A percentile compares a stretch with the other conserved stretches of the same genome.
phyloP scores from a whole-genome alignment of 306 rosid species.

The Trichosanthes cucumerina region DNA sequence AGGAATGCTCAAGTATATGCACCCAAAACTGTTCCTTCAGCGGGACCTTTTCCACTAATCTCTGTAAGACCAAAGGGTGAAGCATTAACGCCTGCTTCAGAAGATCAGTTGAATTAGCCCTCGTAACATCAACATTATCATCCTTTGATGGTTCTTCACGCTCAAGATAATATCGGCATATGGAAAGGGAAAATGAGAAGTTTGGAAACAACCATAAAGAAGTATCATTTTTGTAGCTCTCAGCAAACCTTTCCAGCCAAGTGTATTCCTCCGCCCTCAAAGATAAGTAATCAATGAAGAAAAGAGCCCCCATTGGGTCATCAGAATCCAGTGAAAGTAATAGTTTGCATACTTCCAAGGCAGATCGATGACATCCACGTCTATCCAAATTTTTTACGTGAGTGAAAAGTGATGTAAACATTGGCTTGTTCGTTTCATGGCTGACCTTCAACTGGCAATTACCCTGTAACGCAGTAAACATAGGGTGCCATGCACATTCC shows the following conservation, averaged over 20 bases:
- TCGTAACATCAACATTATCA: slow-evolving; percentile 23
- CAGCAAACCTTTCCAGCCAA: slow-evolving; percentile 84
- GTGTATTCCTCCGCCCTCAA: slow-evolving; percentile 85
- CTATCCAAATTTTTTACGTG: slow-evolving; percentile 87
- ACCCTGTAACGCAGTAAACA: slow-evolving; percentile 77
- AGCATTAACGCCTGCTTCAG: slow-evolving; percentile 98
- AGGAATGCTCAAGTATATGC: slow-evolving; percentile 40
- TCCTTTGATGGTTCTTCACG: slow-evolving; percentile 29
- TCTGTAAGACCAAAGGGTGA: slow-evolving; percentile 74
- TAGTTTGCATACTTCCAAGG: slow-evolving; percentile 88
- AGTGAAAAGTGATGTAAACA: slow-evolving; percentile 58
- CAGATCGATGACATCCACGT: slow-evolving; percentile 97
- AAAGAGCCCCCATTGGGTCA: slow-evolving; percentile 90
- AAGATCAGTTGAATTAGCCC: slow-evolving; percentile 62
- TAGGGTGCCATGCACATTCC: slow-evolving; percentile 91
- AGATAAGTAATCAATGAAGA: slow-evolving; percentile 78
- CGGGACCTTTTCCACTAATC: slow-evolving; percentile 76
- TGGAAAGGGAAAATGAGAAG: slow-evolving; percentile 82
- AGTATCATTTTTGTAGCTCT: slow-evolving; percentile 64
- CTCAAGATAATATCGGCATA: slow-evolving; percentile 76
- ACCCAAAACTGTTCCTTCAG: slow-evolving; percentile 76
- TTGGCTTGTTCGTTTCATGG: slow-evolving; percentile 67
- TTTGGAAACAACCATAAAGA: slow-evolving; percentile 89
- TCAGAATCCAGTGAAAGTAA: slow-evolving; percentile 82
- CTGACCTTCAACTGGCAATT: slow-evolving; percentile 78